phyloP scores from a whole-genome alignment of 1,284 basidiomycete genomes.

The Leccinum ponderosum region DNA sequence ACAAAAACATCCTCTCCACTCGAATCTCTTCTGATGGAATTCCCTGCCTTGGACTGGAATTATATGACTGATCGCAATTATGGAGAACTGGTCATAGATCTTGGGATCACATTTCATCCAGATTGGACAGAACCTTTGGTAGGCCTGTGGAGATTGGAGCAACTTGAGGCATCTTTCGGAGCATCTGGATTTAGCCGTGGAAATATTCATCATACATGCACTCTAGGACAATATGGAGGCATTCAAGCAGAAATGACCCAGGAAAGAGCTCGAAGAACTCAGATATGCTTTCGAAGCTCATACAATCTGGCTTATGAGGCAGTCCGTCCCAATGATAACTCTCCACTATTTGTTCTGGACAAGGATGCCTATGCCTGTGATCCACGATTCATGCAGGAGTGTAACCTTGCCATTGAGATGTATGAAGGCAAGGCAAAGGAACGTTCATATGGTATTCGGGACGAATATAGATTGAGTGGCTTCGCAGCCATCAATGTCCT shows the following conservation, averaged over 20 bases:
- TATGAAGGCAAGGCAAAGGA: constrained; percentile 1
- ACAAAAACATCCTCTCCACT: not conserved
- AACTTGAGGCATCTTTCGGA: constrained; percentile 9
- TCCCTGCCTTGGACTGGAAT: not conserved
- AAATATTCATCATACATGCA: constrained; percentile 9
- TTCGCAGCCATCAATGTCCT: not conserved
- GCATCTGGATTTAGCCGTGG: constrained; percentile 4
- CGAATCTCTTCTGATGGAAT: not conserved
- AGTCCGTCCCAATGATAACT: constrained; percentile 7
- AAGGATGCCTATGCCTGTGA: constrained; percentile 1
- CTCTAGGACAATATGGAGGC: constrained; percentile 3
- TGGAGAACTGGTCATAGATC: too few relatives aligned
- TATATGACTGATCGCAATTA: not conserved
- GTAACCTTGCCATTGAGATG: not conserved
- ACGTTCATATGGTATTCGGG: not conserved
- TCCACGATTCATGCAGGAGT: not conserved
- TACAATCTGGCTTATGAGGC: constrained; percentile 19
- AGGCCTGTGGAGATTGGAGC: constrained; percentile 4
- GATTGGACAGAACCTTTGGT: too few relatives aligned
- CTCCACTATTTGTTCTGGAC: constrained; percentile 1
- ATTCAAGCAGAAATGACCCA: constrained; percentile 16
- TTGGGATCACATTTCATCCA: too few relatives aligned
- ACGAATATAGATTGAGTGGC: constrained; percentile 1
- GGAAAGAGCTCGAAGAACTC: constrained; percentile 4
- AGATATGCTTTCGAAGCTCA: constrained; percentile 9